phyloP scores from a whole-genome alignment of 345 rosid genomes.

The Gossypium bickii region DNA sequence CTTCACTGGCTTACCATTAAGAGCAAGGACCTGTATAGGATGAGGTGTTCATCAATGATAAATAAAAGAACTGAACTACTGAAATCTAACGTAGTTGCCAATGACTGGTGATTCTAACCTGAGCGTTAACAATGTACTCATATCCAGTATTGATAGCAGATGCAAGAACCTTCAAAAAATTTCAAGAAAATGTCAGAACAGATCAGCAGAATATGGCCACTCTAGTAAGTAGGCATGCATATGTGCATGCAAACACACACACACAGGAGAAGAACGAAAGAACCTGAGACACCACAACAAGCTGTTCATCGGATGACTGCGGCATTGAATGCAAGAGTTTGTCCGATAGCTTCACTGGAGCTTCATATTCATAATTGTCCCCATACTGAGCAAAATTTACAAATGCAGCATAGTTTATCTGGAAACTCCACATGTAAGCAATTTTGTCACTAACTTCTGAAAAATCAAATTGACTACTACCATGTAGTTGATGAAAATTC shows the following conservation, averaged over 20 bases:
- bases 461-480: not conserved
- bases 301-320: constrained; percentile 53
- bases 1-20: constrained; percentile 64
- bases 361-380: constrained; percentile 67
- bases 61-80: not conserved
- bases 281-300: constrained; percentile 77
- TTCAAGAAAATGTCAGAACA: constrained; percentile 2
- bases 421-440: not conserved
- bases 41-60: not conserved
- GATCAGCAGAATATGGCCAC: not conserved
- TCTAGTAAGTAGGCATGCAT: not conserved
- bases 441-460: not conserved
- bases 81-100: constrained; percentile 16
- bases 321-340: constrained; percentile 62
- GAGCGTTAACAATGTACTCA: constrained; percentile 70
- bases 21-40: constrained; percentile 39
- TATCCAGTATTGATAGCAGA: constrained; percentile 67
- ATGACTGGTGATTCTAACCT: constrained; percentile 29
- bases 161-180: constrained; percentile 51
- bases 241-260: not conserved
- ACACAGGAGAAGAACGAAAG: not conserved
- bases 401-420: not conserved
- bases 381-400: constrained; percentile 44
- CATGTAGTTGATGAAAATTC: not conserved
- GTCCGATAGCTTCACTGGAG: constrained; percentile 70